Conservation (phyloP, 176 grass and related monocot species). For the Poa pratensis region DNA sequence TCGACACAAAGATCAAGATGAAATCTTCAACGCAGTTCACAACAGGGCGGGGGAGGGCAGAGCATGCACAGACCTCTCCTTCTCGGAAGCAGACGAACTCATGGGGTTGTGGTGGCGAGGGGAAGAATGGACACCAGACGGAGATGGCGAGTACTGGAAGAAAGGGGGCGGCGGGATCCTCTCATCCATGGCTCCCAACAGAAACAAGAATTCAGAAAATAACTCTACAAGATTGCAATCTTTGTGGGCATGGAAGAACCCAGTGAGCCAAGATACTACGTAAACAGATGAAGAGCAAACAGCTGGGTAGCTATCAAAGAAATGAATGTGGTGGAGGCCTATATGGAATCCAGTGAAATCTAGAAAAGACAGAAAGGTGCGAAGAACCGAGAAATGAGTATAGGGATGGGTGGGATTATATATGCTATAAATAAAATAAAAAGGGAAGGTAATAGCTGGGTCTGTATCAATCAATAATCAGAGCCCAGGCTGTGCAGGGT, state of each 20-base stretch:
- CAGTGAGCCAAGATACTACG: constrained; percentile 29
- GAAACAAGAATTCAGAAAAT: constrained; percentile 23
- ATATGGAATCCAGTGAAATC: constrained; percentile 63
- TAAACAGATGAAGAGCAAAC: constrained; percentile 39
- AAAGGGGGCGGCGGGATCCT: constrained; percentile 70
- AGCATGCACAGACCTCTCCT: constrained; percentile 73
- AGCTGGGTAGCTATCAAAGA: constrained; percentile 25
- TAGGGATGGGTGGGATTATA: constrained; percentile 51
- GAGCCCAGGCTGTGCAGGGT: constrained; percentile 55
- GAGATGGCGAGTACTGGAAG: constrained; percentile 83
- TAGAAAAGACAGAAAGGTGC: constrained; percentile 51
- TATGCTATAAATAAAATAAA: constrained; percentile 37
- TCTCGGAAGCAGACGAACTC: constrained; percentile 73
- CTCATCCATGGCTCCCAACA: constrained; percentile 71
- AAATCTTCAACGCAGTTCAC: neutral
- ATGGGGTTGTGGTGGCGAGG: constrained; percentile 66
- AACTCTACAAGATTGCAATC: constrained; percentile 39
- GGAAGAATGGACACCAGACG: constrained; percentile 83
- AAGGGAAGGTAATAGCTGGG: constrained; percentile 48
- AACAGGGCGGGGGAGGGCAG: neutral
- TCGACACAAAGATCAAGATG: neutral
- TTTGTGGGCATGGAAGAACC: constrained; percentile 12
- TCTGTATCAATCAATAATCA: constrained; percentile 50
- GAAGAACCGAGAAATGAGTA: constrained; percentile 54
- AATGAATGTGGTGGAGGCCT: constrained; percentile 43